Percentiles rank a stretch among this genome's conserved stretches.
Evolutionary conservation across 345 rosid genomes (phyloP).

Genomic region (Angophora floribunda): DNA sequence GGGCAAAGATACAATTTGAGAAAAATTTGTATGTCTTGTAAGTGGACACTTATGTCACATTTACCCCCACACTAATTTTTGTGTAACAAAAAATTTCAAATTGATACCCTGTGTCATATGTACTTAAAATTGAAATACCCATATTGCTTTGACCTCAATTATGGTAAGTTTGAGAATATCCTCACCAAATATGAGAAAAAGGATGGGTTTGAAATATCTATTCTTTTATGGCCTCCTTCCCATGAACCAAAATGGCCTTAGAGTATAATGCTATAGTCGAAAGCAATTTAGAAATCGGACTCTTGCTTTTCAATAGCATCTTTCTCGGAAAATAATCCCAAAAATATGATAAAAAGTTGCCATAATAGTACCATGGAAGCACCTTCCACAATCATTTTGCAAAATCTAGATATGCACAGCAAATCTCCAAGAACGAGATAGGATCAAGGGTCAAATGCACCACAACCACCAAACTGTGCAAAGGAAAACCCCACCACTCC

Average conservation of each 20-base stretch:
- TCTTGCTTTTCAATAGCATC: not conserved
- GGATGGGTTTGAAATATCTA: not conserved
- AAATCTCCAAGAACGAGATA: not conserved
- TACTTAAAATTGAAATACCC: not conserved
- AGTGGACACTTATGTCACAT: not conserved
- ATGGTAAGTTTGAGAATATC: not conserved
- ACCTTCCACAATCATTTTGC: not conserved
- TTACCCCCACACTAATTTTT: not conserved
- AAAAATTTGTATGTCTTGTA: not conserved
- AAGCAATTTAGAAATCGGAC: not conserved
- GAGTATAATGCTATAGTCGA: not conserved
- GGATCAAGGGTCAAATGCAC: not conserved
- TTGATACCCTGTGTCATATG: accelerated
- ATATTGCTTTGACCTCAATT: too few relatives aligned
- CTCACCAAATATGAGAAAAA: not conserved
- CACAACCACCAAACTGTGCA: not conserved
- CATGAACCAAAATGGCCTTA: not conserved
- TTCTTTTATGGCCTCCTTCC: not conserved
- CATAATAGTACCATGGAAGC: not conserved
- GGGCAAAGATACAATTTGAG: not conserved
- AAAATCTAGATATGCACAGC: not conserved
- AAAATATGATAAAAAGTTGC: not conserved
- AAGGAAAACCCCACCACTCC: not conserved
- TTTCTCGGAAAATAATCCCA: not conserved
- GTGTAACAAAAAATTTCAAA: not conserved